Percentiles rank a stretch among this genome's conserved stretches.
Evolutionary conservation across 805 yeast genomes (phyloP).

Genomic region (Sugiyamaella americana): DNA sequence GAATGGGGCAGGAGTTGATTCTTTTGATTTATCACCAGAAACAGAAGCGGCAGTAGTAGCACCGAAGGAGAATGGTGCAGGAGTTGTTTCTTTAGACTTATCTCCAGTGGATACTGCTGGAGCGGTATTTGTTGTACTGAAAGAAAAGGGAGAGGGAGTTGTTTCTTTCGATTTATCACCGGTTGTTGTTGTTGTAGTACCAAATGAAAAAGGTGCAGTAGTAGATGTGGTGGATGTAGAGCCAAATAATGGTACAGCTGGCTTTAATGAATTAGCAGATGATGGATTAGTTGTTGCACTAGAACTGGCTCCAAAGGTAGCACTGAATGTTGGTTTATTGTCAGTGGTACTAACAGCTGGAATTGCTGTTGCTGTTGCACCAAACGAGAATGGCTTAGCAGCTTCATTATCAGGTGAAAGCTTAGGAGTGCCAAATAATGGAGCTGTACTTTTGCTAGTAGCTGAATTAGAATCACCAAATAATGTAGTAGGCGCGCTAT

Average conservation of each 20-base stretch:
- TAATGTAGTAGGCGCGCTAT: slow-evolving; percentile 14
- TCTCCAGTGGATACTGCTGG: no score
- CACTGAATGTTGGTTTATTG: neutral
- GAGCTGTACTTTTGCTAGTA: slow-evolving; percentile 8
- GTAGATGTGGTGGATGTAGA: neutral
- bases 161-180: no score
- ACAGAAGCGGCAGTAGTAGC: neutral
- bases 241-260: neutral
- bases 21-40: neutral
- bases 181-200: no score
- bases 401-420: neutral
- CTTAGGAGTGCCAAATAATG: slow-evolving; percentile 3
- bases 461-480: slow-evolving; percentile 12
- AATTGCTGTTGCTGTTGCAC: no score
- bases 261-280: no score
- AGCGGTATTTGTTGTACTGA: no score
- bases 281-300: neutral
- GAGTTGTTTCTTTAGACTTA: neutral
- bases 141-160: no score
- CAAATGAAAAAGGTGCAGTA: no score
- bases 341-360: neutral
- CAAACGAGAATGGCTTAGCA: no score
- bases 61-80: slow-evolving; percentile 1
- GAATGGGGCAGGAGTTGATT: neutral
- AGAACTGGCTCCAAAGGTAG: neutral